phyloP scores from a whole-genome alignment of 805 yeast genomes.

The Metschnikowia rubicola region DNA sequence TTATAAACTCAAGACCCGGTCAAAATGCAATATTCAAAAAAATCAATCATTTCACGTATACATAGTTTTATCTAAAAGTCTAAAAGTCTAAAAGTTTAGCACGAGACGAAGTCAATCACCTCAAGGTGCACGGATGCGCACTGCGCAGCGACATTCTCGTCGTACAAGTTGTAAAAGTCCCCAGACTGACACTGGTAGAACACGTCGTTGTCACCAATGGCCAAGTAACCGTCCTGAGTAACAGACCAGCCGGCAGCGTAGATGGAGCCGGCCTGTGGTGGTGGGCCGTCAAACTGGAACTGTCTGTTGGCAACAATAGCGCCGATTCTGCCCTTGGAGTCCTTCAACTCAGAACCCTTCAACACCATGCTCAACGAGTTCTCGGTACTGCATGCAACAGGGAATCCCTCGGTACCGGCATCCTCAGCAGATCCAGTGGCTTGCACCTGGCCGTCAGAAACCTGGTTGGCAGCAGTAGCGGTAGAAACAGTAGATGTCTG shows the following conservation, averaged over 20 bases:
- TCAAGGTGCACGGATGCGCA: conserved; percentile 61
- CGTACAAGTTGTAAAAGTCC: conserved; percentile 74
- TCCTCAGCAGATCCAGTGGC: conserved; percentile 25
- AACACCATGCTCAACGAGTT: conserved; percentile 53
- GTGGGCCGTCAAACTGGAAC: conserved; percentile 77
- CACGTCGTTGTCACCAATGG: conserved; percentile 56
- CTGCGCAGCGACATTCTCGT: conserved; percentile 45
- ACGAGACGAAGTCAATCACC: conserved; percentile 54
- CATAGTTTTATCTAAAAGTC: conserved; percentile 1
- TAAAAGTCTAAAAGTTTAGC: conserved; percentile 29
- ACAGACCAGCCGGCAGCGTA: conserved; percentile 40
- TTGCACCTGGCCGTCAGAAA: conserved; percentile 33
- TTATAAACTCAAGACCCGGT: background rate
- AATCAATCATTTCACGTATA: conserved; percentile 12
- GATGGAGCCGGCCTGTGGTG: conserved; percentile 59
- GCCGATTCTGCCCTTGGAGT: conserved; percentile 64
- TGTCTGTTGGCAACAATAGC: conserved; percentile 80
- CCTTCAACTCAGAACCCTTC: conserved; percentile 49
- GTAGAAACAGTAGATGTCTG: conserved; percentile 6
- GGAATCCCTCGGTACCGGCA: conserved; percentile 10
- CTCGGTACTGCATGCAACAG: conserved; percentile 21
- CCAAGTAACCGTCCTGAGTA: conserved; percentile 54
- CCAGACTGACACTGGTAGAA: conserved; percentile 79
- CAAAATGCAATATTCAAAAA: background rate
- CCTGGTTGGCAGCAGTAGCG: conserved; percentile 18